Conservation (phyloP, 306 rosid species). For the Trichosanthes cucumerina region DNA sequence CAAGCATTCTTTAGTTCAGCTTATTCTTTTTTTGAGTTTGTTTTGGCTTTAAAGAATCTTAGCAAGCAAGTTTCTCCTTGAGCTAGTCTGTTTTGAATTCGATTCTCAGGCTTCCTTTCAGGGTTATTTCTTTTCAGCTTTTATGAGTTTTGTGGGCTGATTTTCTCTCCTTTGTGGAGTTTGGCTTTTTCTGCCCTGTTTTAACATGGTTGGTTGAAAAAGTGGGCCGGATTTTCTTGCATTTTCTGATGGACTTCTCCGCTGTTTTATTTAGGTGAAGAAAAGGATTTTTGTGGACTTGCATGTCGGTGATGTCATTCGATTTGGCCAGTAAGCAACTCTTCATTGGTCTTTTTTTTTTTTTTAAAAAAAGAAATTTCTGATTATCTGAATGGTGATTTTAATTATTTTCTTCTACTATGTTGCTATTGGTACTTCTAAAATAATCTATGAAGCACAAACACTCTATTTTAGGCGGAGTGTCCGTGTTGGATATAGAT, state of each 20-base stretch:
- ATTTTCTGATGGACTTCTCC: slow-evolving; percentile 6
- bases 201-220: background rate
- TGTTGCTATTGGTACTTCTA: background rate
- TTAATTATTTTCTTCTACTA: background rate
- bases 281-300: slow-evolving; percentile 56
- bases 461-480: no score
- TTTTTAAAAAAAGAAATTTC: background rate
- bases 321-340: slow-evolving; percentile 76
- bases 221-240: background rate
- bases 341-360: background rate
- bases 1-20: no score
- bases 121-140: no score
- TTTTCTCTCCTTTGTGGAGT: no score
- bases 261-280: slow-evolving; percentile 49
- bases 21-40: no score
- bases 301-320: slow-evolving; percentile 89
- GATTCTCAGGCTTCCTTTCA: no score
- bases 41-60: no score
- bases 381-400: background rate
- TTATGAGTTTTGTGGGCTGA: no score
- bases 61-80: no score
- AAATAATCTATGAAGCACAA: no score
- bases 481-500: no score
- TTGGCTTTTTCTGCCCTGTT: background rate
- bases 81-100: no score